phyloP scores from a whole-genome alignment of 306 rosid genomes.

The Coriaria nepalensis region DNA sequence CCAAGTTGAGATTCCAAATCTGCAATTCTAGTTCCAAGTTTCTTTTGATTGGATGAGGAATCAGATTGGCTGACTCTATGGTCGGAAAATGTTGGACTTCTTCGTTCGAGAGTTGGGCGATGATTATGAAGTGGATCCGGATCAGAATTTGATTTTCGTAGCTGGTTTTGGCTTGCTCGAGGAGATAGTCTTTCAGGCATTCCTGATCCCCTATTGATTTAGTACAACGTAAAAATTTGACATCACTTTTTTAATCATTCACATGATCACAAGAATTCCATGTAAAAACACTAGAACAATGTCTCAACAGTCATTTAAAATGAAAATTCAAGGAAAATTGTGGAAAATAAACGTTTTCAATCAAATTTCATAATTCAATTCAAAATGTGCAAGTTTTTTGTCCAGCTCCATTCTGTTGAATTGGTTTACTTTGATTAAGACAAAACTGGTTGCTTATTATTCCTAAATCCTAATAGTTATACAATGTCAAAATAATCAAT shows the following conservation, averaged over 20 bases:
- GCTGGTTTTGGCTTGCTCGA: slow-evolving; percentile 43
- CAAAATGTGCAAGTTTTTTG: too few relatives aligned
- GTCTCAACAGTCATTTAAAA: neutral
- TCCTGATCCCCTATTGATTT: slow-evolving; percentile 53
- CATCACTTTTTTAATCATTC: too few relatives aligned
- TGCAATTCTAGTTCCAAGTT: slow-evolving; percentile 80
- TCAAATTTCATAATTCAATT: neutral
- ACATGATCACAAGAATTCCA: neutral
- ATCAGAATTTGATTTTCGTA: slow-evolving; percentile 56
- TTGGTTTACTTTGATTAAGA: neutral
- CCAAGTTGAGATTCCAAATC: slow-evolving; percentile 82
- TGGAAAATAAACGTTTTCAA: neutral
- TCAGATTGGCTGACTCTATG: slow-evolving; percentile 55
- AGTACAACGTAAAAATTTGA: slow-evolving; percentile 2
- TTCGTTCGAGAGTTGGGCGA: slow-evolving; percentile 52
- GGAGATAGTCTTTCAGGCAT: slow-evolving; percentile 67
- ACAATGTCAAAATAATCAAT: too few relatives aligned
- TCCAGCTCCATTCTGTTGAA: neutral
- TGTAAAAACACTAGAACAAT: neutral
- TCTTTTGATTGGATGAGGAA: slow-evolving; percentile 43
- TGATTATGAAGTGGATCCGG: slow-evolving; percentile 47
- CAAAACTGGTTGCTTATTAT: too few relatives aligned
- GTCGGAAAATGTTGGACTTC: slow-evolving; percentile 71
- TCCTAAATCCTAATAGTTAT: too few relatives aligned
- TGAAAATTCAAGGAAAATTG: neutral